These are phyloP conservation scores for Canavalia gladiata DNA, from an alignment of 306 rosid species.

Conservation along the genomic window DNA sequence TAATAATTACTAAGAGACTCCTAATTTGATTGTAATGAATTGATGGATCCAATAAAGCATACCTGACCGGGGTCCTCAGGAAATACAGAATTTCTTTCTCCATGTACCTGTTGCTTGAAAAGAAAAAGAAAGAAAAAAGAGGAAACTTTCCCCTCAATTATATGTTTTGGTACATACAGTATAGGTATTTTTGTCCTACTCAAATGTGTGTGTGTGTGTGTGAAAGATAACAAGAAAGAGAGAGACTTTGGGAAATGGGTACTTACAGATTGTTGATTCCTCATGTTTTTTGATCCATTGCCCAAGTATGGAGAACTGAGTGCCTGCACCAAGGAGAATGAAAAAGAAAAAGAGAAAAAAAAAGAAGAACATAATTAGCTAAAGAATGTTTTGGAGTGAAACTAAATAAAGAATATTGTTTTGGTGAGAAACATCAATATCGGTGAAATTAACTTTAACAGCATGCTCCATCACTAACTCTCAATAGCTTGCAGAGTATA, in stretches of 20 bases:
- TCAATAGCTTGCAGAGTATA: constrained; percentile 44
- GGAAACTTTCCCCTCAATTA: constrained; percentile 43
- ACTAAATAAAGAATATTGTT: not conserved
- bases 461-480: constrained; percentile 59
- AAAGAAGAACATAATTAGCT: constrained; percentile 33
- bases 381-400: constrained; percentile 48
- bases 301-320: constrained; percentile 87
- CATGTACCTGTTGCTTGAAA: constrained; percentile 50
- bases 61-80: constrained; percentile 71
- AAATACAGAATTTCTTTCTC: constrained; percentile 59
- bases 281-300: constrained; percentile 67
- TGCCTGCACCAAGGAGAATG: constrained; percentile 60
- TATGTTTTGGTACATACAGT: constrained; percentile 22
- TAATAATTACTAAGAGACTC: constrained; percentile 43
- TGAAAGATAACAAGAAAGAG: not conserved
- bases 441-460: constrained; percentile 54
- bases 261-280: constrained; percentile 73
- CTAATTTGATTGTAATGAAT: constrained; percentile 46
- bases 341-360: not conserved
- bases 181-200: constrained; percentile 41
- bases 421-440: constrained; percentile 45
- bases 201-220: not conserved
- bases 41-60: constrained; percentile 56
- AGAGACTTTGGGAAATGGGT: constrained; percentile 55
- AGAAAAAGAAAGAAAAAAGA: constrained; percentile 12